A percentile compares a stretch with the other conserved stretches of the same genome.
Evolutionary conservation across 805 yeast species (phyloP).

Genomic region (Jamesozyma rosinii): DNA sequence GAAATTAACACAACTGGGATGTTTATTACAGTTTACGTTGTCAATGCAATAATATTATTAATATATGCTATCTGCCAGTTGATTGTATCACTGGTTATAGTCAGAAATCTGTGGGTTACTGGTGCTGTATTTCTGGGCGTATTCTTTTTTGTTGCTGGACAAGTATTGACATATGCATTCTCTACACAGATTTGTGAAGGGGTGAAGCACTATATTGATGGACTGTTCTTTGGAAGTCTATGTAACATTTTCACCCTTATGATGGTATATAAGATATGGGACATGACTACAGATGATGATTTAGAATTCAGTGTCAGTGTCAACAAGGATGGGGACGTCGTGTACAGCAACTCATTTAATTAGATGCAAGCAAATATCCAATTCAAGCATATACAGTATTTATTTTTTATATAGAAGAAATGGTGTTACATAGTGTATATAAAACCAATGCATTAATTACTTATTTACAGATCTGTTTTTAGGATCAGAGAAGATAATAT

Average conservation of each 20-base stretch:
- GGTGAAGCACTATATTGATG: constrained; percentile 82
- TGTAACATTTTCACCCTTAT: constrained; percentile 74
- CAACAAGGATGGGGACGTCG: constrained; percentile 35
- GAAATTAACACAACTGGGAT: constrained; percentile 52
- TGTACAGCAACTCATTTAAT: constrained; percentile 9
- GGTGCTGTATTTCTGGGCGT: constrained; percentile 72
- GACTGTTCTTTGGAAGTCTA: constrained; percentile 73
- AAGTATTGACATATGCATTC: constrained; percentile 61
- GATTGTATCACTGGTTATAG: constrained; percentile 53
- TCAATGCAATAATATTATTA: constrained; percentile 59
- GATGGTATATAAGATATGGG: constrained; percentile 97
- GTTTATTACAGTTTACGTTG: constrained; percentile 58
- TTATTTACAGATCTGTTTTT: no score
- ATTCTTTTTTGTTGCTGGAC: constrained; percentile 74
- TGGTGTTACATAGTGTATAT: no score
- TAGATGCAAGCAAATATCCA: no score
- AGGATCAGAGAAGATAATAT: no score
- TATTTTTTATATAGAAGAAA: not conserved
- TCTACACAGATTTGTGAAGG: constrained; percentile 57
- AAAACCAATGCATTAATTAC: no score
- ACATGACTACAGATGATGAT: constrained; percentile 88
- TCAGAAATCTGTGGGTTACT: constrained; percentile 77
- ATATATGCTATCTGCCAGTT: constrained; percentile 61
- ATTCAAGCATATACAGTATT: not conserved
- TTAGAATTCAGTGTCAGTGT: constrained; percentile 76